Evolutionary conservation across 495 filamentous ascomycete species (phyloP).

Genomic region (Aspergillus nidulans): DNA sequence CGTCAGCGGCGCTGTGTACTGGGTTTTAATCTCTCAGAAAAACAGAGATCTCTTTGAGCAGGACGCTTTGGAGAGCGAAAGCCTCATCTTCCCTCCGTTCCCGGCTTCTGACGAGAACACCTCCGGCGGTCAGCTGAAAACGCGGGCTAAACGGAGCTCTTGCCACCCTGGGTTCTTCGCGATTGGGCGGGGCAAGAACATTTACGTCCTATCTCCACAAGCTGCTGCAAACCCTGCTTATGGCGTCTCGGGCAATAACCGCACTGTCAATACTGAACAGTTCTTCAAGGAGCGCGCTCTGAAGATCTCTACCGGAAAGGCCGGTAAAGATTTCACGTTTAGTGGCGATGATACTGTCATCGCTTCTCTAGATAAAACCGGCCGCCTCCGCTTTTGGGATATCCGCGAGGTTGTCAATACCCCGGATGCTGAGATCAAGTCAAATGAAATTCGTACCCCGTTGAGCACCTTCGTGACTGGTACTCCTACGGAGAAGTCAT

Average conservation of each 20-base stretch:
- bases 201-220: slow-evolving; percentile 82
- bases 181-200: slow-evolving; percentile 90
- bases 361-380: slow-evolving; percentile 93
- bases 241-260: slow-evolving; percentile 65
- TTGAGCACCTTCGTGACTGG: slow-evolving; percentile 74
- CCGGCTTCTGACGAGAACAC: slow-evolving; percentile 70
- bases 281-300: slow-evolving; percentile 81
- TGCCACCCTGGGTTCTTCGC: slow-evolving; percentile 89
- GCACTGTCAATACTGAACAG: slow-evolving; percentile 74
- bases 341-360: slow-evolving; percentile 93
- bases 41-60: slow-evolving; percentile 70
- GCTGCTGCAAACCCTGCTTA: slow-evolving; percentile 67
- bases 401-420: slow-evolving; percentile 68
- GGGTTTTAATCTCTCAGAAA: slow-evolving; percentile 68
- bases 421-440: slow-evolving; percentile 49
- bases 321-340: slow-evolving; percentile 96
- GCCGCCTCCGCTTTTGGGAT: slow-evolving; percentile 95
- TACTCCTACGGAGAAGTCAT: slow-evolving; percentile 77
- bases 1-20: slow-evolving; percentile 90
- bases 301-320: slow-evolving; percentile 94
- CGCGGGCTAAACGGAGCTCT: slow-evolving; percentile 81
- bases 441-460: slow-evolving; percentile 70
- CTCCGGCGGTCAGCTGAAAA: slow-evolving; percentile 89
- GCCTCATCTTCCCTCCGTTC: slow-evolving; percentile 77
- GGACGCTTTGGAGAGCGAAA: slow-evolving; percentile 66